phyloP scores from a whole-genome alignment of 352 stramenopile genomes.

The Nothophytophthora sp. region DNA sequence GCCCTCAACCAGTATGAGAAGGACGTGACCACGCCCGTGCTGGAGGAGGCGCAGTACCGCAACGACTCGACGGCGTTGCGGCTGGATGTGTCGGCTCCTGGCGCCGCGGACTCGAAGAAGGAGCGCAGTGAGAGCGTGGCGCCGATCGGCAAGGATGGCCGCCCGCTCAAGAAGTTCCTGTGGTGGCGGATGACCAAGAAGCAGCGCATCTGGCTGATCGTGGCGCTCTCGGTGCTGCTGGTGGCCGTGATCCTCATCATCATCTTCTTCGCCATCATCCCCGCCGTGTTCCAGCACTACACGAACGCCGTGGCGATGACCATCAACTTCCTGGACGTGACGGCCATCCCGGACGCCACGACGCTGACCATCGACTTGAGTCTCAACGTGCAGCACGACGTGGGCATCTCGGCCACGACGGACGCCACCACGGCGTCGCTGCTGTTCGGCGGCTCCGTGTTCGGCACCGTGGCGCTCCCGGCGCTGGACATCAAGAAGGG shows the following conservation, averaged over 20 bases:
- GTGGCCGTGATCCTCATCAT: slow-evolving; percentile 52
- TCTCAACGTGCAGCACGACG: slow-evolving; percentile 47
- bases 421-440: slow-evolving; percentile 40
- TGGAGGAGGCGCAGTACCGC: slow-evolving; percentile 19
- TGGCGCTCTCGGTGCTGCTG: slow-evolving; percentile 33
- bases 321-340: slow-evolving; percentile 71
- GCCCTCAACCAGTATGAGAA: slow-evolving; percentile 21
- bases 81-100: slow-evolving; percentile 16
- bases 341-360: slow-evolving; percentile 34
- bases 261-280: slow-evolving; percentile 51
- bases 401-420: slow-evolving; percentile 38
- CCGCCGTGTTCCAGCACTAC: slow-evolving; percentile 55
- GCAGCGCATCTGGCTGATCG: slow-evolving; percentile 34
- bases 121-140: slow-evolving; percentile 12
- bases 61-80: slow-evolving; percentile 13
- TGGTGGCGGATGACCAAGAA: slow-evolving; percentile 52
- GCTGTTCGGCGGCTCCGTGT: slow-evolving; percentile 36
- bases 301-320: slow-evolving; percentile 48
- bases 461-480: slow-evolving; percentile 44
- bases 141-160: slow-evolving; percentile 14
- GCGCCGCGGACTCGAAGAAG: slow-evolving; percentile 17
- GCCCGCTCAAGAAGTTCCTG: slow-evolving; percentile 44
- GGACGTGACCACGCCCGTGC: slow-evolving; percentile 15
- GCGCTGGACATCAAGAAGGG: slow-evolving; percentile 44
- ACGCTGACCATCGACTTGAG: slow-evolving; percentile 49